Evolutionary conservation across 495 filamentous ascomycete genomes (phyloP).

Genomic region (Apodospora peruviana): DNA sequence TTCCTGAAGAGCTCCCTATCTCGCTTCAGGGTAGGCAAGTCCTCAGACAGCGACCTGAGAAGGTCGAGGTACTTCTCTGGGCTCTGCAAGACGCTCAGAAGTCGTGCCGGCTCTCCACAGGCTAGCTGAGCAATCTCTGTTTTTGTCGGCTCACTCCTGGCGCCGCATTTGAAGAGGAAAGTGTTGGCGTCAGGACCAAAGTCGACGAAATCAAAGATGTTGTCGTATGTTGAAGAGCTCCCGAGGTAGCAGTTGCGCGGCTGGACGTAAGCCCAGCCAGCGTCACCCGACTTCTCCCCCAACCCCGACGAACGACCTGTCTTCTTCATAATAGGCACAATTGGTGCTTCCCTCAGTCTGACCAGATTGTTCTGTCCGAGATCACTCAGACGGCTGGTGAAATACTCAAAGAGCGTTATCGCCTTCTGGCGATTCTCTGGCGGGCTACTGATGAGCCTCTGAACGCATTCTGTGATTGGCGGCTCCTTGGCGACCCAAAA

Average conservation of each 20-base stretch:
- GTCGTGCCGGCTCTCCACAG: conserved; percentile 68
- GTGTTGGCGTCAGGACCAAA: conserved; percentile 82
- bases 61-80: conserved; percentile 81
- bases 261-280: conserved; percentile 37
- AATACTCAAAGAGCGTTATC: conserved; percentile 68
- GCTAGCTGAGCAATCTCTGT: conserved; percentile 74
- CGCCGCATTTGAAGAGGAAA: conserved; percentile 81
- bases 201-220: conserved; percentile 95
- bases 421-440: conserved; percentile 61
- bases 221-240: conserved; percentile 64
- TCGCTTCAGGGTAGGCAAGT: conserved; percentile 59
- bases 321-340: conserved; percentile 61
- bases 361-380: conserved; percentile 55
- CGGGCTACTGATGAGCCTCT: conserved; percentile 61
- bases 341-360: conserved; percentile 53
- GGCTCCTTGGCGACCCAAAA: conserved; percentile 81
- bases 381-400: conserved; percentile 69
- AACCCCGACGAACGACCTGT: conserved; percentile 18
- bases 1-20: conserved; percentile 70
- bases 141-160: conserved; percentile 83
- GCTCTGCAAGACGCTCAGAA: conserved; percentile 71
- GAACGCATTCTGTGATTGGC: conserved; percentile 65
- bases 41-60: conserved; percentile 69
- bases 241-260: conserved; percentile 75
- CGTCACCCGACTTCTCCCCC: too few species aligned